These are phyloP conservation scores for Pestalotiopsis sp. DNA, from an alignment of 2,329 filamentous ascomycete species.

Conservation along the genomic window DNA sequence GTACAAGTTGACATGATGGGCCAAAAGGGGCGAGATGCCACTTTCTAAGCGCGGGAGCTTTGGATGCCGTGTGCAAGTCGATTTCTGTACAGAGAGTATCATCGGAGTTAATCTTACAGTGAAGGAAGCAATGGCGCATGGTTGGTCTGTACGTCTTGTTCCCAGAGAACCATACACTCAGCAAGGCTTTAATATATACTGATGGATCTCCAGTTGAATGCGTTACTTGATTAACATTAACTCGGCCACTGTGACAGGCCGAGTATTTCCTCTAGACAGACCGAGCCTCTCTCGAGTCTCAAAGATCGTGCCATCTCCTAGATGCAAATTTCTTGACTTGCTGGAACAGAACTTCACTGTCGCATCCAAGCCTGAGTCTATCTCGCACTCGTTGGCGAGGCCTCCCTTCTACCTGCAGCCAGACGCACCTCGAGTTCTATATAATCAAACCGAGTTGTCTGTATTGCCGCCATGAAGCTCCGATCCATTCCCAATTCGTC, in stretches of 20 bases:
- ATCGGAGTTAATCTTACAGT: too few relatives aligned
- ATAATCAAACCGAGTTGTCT: background rate
- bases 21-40: too few relatives aligned
- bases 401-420: background rate
- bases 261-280: background rate
- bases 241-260: background rate
- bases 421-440: background rate
- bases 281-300: background rate
- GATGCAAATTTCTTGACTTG: background rate
- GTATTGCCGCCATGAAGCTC: background rate
- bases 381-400: background rate
- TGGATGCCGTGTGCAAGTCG: too few relatives aligned
- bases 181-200: too few relatives aligned
- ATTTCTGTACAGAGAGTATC: too few relatives aligned
- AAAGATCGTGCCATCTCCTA: background rate
- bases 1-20: too few relatives aligned
- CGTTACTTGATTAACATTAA: constrained; percentile 2
- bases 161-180: too few relatives aligned
- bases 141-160: too few relatives aligned
- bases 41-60: too few relatives aligned
- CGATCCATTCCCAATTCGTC: background rate
- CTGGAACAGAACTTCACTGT: background rate
- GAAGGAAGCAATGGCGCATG: too few relatives aligned
- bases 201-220: background rate
- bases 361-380: background rate